Evolutionary conservation across 495 filamentous ascomycete species (phyloP).

Genomic region (Pseudotulostoma volvatum): DNA sequence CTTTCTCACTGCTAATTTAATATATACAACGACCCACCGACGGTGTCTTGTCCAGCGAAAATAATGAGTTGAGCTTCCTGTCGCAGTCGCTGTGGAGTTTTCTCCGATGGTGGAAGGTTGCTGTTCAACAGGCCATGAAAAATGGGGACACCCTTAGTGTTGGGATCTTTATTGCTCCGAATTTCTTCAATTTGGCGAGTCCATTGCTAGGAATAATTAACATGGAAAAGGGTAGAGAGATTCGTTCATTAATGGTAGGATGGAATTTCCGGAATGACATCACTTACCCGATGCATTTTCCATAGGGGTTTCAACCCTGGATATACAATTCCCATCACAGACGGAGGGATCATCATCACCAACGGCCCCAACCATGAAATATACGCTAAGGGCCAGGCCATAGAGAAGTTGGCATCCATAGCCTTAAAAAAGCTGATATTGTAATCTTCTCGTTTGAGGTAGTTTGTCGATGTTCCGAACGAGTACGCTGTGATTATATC

Average conservation of each 20-base stretch:
- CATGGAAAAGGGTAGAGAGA: too few species aligned
- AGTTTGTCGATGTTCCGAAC: slow-evolving; percentile 10
- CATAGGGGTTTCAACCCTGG: not conserved
- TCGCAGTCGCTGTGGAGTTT: slow-evolving; percentile 12
- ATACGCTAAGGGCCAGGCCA: not conserved
- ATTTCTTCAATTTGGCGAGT: not conserved
- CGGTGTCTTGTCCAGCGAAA: slow-evolving; percentile 25
- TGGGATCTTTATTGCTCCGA: not conserved
- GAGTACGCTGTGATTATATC: slow-evolving; percentile 31
- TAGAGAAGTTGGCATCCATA: not conserved
- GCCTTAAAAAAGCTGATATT: slow-evolving; percentile 1
- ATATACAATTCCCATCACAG: not conserved
- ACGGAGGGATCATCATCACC: slow-evolving; percentile 2
- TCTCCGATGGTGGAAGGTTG: slow-evolving; percentile 10
- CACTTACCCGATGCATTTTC: not conserved
- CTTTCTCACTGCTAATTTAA: too few species aligned
- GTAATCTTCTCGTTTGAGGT: slow-evolving; percentile 1
- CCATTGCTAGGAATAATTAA: not conserved
- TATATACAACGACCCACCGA: too few species aligned
- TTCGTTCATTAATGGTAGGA: not conserved
- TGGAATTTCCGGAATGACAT: not conserved
- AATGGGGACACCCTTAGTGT: slow-evolving; percentile 13
- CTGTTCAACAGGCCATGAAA: slow-evolving; percentile 21
- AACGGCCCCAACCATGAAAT: not conserved
- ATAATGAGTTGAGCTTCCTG: slow-evolving; percentile 23